Evolutionary conservation across 2,329 filamentous ascomycete species (phyloP).

Genomic region (Diaporthe sp.): DNA sequence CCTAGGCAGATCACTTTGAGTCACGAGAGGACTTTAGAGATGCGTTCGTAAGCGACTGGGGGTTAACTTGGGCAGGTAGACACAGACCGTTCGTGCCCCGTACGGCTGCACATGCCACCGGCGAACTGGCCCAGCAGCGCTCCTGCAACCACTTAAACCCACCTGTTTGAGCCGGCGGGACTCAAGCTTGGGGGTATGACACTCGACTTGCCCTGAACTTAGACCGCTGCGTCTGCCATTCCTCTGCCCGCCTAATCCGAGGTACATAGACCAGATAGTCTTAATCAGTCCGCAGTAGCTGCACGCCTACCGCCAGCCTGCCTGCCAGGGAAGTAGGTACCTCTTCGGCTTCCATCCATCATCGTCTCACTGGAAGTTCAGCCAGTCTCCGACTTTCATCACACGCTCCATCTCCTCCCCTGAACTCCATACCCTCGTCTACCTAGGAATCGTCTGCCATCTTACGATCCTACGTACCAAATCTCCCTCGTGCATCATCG

Average conservation of each 20-base stretch:
- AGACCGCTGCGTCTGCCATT: constrained; percentile 1
- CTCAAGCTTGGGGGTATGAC: constrained; percentile 11
- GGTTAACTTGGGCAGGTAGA: background rate
- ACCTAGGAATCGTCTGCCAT: background rate
- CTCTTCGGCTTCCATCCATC: constrained; percentile 10
- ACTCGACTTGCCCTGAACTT: background rate
- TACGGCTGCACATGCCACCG: constrained; percentile 3
- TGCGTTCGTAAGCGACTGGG: background rate
- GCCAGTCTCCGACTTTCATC: background rate
- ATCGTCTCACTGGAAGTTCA: constrained; percentile 1
- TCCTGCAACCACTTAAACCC: constrained; percentile 25
- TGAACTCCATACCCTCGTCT: background rate
- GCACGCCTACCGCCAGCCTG: background rate
- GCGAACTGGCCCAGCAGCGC: background rate
- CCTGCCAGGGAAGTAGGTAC: constrained; percentile 10
- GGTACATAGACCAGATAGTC: background rate
- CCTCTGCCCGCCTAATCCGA: constrained; percentile 4
- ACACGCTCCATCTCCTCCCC: no score
- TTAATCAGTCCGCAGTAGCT: background rate
- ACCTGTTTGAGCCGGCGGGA: constrained; percentile 15
- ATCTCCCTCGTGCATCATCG: constrained; percentile 5
- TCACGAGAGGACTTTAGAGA: background rate
- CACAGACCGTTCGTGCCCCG: background rate
- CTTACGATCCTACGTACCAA: background rate
- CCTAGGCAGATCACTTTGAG: background rate